Percentiles rank a stretch among this genome's conserved stretches.
Conservation (phyloP, 495 filamentous ascomycete genomes). For the Hamigera avellanea region DNA sequence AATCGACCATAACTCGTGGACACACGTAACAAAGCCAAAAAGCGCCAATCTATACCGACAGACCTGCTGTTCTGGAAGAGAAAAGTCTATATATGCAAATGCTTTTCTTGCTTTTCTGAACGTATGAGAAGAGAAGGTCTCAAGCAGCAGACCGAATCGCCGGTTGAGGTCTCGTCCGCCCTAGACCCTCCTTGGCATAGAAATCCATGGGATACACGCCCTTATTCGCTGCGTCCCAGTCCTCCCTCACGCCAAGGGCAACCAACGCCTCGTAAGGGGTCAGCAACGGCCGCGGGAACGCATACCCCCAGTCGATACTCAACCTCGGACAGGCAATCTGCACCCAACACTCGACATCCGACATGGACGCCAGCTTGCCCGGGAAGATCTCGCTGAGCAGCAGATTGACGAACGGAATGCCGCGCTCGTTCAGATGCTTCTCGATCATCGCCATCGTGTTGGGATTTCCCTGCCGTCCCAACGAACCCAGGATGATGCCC, state of each 20-base stretch:
- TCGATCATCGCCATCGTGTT: conserved; percentile 85
- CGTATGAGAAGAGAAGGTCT: background rate
- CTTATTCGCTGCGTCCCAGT: conserved; percentile 55
- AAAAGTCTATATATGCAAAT: too few relatives aligned
- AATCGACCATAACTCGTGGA: too few relatives aligned
- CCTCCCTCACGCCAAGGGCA: conserved; percentile 63
- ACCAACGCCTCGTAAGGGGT: conserved; percentile 94
- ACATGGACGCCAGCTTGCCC: conserved; percentile 83
- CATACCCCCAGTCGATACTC: conserved; percentile 98
- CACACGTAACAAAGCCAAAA: too few relatives aligned
- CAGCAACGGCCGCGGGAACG: conserved; percentile 75
- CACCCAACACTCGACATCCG: conserved; percentile 92
- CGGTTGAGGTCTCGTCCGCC: conserved; percentile 54
- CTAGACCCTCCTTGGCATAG: conserved; percentile 85
- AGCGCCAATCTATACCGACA: too few relatives aligned
- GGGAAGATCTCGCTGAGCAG: conserved; percentile 92
- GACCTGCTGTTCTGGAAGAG: too few relatives aligned
- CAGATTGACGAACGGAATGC: conserved; percentile 69
- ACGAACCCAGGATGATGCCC: conserved; percentile 86
- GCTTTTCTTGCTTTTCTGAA: too few relatives aligned
- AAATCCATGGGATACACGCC: conserved; percentile 98
- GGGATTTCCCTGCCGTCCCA: conserved; percentile 91
- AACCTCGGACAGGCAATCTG: conserved; percentile 91
- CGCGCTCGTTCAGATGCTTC: conserved; percentile 49
- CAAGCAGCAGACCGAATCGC: conserved; percentile 10